Percentiles rank a stretch among this genome's conserved stretches.
Evolutionary conservation across 2,329 filamentous ascomycete genomes (phyloP).

Genomic region (Daldinia sp.): DNA sequence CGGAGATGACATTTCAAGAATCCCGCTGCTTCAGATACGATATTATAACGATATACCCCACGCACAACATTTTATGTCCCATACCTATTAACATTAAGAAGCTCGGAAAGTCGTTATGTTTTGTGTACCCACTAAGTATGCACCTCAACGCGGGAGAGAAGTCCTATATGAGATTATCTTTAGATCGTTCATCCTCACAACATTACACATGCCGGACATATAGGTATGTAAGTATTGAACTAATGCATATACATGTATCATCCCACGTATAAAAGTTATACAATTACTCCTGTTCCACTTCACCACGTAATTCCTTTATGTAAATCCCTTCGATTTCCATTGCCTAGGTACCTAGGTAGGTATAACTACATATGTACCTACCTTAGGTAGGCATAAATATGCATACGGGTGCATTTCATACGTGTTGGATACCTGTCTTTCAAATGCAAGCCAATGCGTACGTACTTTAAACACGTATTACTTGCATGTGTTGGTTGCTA

Average conservation of each 20-base stretch:
- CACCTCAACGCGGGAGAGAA: not conserved
- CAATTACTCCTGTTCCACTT: not conserved
- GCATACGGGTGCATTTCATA: conserved; percentile 6
- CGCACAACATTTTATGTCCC: not conserved
- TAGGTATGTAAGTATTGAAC: not conserved
- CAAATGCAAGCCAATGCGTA: conserved; percentile 11
- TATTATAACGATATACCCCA: not conserved
- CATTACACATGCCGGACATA: not conserved
- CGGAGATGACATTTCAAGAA: not conserved
- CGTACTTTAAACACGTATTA: conserved; percentile 21
- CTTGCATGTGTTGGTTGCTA: conserved; percentile 33
- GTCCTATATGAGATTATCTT: conserved; percentile 1
- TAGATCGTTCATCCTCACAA: not conserved
- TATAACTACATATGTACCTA: no score
- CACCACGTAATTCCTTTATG: conserved; percentile 5
- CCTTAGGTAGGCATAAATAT: not conserved
- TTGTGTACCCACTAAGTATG: not conserved
- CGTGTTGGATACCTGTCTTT: not conserved
- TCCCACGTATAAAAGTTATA: conserved; percentile 6
- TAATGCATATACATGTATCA: conserved; percentile 1
- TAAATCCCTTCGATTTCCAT: conserved; percentile 1
- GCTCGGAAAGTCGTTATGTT: not conserved
- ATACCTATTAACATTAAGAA: no score
- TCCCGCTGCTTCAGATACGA: conserved; percentile 2
- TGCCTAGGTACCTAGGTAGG: no score